Evolutionary conservation across 306 rosid species (phyloP).

Genomic region (Malus orientalis): DNA sequence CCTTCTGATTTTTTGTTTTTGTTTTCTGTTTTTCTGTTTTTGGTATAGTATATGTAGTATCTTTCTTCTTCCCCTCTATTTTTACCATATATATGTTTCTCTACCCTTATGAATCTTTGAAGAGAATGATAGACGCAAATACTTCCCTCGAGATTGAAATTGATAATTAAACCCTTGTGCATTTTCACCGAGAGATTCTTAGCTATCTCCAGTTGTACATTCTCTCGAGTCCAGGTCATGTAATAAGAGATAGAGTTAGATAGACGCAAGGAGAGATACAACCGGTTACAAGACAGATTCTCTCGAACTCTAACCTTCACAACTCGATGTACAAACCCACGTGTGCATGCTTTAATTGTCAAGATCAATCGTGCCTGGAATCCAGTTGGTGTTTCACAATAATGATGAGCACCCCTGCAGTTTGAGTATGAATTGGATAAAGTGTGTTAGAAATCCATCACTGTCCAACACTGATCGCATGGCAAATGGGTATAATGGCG

Average conservation of each 20-base stretch:
- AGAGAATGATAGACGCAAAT: conserved; percentile 23
- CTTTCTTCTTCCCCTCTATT: conserved; percentile 1
- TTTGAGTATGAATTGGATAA: background rate
- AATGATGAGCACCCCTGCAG: background rate
- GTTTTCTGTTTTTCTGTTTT: conserved; percentile 24
- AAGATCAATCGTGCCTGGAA: background rate
- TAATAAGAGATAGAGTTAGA: too few relatives aligned
- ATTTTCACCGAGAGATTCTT: too few relatives aligned
- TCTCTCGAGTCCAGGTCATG: too few relatives aligned
- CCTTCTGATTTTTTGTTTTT: conserved; percentile 40
- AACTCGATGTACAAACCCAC: background rate
- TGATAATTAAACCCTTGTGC: too few relatives aligned
- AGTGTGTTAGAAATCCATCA: conserved; percentile 11
- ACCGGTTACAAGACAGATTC: too few relatives aligned
- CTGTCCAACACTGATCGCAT: conserved; percentile 15
- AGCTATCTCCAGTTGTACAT: too few relatives aligned
- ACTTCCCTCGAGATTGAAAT: too few relatives aligned
- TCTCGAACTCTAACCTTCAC: background rate
- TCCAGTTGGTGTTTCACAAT: background rate
- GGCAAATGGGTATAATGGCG: conserved; percentile 17
- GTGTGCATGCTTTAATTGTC: background rate
- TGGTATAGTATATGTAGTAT: conserved; percentile 53
- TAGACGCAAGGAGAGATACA: too few relatives aligned
- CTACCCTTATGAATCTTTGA: conserved; percentile 19
- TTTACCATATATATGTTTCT: conserved; percentile 28